These are phyloP conservation scores for Spongospora subterranea DNA, from an alignment of 208 protist species.

Conservation along the genomic window DNA sequence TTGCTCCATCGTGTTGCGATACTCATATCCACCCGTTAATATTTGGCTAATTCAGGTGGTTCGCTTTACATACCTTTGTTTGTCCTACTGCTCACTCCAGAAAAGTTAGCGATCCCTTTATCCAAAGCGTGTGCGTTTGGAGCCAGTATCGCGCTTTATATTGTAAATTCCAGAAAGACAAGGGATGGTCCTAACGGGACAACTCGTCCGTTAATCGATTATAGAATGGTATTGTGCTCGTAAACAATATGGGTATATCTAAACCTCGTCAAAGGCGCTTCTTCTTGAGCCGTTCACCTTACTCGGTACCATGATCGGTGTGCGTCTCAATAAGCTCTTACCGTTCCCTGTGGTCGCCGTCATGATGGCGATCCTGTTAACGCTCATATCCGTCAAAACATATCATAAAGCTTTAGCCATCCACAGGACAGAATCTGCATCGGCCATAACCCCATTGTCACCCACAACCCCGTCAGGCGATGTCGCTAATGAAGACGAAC, in stretches of 20 bases:
- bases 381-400: not conserved
- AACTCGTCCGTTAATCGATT: slow-evolving; percentile 11
- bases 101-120: slow-evolving; percentile 42
- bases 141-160: not conserved
- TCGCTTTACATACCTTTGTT: slow-evolving; percentile 35
- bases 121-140: slow-evolving; percentile 36
- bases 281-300: slow-evolving; percentile 7
- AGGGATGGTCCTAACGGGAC: not conserved
- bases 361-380: not conserved
- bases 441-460: not conserved
- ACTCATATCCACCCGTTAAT: not conserved
- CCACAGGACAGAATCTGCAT: not conserved
- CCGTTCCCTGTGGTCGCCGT: slow-evolving; percentile 28
- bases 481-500: not conserved
- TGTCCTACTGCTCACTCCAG: not conserved
- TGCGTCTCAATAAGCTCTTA: slow-evolving; percentile 28
- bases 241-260: not conserved
- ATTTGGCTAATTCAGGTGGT: slow-evolving; percentile 14
- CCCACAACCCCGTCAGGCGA: not conserved
- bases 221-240: not conserved
- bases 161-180: slow-evolving; percentile 13
- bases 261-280: not conserved
- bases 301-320: slow-evolving; percentile 5
- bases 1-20: not conserved
- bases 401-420: slow-evolving; percentile 19